A percentile compares a stretch with the other conserved stretches of the same genome.
phyloP scores from a whole-genome alignment of 2,329 filamentous ascomycete species.

The Trichoderma koningii region DNA sequence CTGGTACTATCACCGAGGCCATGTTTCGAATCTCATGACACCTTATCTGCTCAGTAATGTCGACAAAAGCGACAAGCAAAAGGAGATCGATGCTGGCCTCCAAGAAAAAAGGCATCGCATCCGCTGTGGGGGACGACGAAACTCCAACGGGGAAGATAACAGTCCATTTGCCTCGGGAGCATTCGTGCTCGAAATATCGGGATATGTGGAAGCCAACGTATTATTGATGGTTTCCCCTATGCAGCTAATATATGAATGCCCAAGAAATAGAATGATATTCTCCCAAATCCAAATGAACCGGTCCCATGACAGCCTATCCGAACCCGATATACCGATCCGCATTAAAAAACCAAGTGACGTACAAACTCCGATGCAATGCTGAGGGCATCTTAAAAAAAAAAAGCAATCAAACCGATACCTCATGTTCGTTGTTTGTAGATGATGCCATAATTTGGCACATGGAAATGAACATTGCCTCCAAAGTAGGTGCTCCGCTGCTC shows the following conservation, averaged over 20 bases:
- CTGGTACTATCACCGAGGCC: no score
- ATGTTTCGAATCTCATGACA: no score
- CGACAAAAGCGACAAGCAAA: no score
- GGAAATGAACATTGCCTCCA: constrained; percentile 31
- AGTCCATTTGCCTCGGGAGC: background rate
- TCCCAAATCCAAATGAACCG: background rate
- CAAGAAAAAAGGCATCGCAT: no score
- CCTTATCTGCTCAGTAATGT: no score
- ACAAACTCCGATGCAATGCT: constrained; percentile 6
- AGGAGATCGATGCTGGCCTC: no score
- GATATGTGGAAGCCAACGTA: background rate
- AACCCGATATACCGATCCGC: background rate
- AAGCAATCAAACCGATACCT: background rate
- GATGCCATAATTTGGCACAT: constrained; percentile 3
- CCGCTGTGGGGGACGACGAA: background rate
- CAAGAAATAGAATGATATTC: background rate
- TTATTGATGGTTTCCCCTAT: background rate
- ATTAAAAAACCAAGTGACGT: background rate
- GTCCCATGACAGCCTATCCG: background rate
- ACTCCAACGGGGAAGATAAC: background rate
- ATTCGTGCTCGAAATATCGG: background rate
- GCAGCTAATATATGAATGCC: background rate
- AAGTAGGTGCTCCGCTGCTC: constrained; percentile 31
- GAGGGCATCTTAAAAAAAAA: background rate
- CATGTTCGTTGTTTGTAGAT: background rate